A percentile compares a stretch with the other conserved stretches of the same genome.
These are phyloP conservation scores for Xylariaceae sp. DNA, from an alignment of 2,329 filamentous ascomycete species.

Conservation along the genomic window DNA sequence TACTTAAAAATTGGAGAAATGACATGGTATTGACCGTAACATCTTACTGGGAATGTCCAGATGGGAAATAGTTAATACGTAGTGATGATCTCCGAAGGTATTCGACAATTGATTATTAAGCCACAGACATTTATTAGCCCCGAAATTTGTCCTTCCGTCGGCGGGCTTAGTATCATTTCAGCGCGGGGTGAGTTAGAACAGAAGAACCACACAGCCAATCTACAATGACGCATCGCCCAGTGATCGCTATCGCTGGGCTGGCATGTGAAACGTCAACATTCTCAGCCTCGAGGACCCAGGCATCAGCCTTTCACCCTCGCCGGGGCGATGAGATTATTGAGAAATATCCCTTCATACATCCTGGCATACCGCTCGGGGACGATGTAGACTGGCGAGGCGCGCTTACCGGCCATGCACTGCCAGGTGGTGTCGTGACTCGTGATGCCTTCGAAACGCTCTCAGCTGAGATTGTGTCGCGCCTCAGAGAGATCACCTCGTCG, in stretches of 20 bases:
- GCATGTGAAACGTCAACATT: constrained; percentile 62
- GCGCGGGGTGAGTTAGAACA: too few relatives aligned
- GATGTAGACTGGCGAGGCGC: constrained; percentile 56
- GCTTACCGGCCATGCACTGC: constrained; percentile 57
- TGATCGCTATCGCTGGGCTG: constrained; percentile 58
- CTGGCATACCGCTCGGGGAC: constrained; percentile 47
- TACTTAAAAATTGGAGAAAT: too few relatives aligned
- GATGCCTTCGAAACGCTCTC: constrained; percentile 53
- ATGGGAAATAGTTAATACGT: too few relatives aligned
- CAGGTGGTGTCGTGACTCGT: constrained; percentile 54
- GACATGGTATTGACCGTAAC: too few relatives aligned
- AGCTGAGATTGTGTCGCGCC: constrained; percentile 44
- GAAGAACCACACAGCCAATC: not conserved
- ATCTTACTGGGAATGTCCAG: too few relatives aligned
- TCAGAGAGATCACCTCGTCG: constrained; percentile 44
- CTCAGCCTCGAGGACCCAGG: constrained; percentile 54
- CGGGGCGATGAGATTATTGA: constrained; percentile 50
- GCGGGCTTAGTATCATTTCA: too few relatives aligned
- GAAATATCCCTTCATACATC: constrained; percentile 53
- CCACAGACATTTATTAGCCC: too few relatives aligned
- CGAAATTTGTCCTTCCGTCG: too few relatives aligned
- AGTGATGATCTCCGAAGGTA: too few relatives aligned
- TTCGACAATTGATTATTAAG: too few relatives aligned
- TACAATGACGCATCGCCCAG: constrained; percentile 40
- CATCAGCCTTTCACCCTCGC: constrained; percentile 55